phyloP scores from a whole-genome alignment of 23 red algal species.

The Chondrus crispus region DNA sequence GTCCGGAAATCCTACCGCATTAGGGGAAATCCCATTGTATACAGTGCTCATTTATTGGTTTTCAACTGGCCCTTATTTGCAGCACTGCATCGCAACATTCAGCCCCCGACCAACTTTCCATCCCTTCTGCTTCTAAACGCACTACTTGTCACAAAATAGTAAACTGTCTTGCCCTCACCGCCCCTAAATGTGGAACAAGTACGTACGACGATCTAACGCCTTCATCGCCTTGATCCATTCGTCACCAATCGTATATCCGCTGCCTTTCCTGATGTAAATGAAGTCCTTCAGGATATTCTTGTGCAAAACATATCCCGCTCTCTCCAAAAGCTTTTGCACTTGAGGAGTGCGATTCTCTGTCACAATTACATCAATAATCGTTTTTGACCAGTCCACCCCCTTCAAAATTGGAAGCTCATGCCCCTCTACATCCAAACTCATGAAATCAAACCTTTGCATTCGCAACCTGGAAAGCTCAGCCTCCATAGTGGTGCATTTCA shows the following conservation, averaged over 20 bases:
- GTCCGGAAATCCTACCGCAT: no score
- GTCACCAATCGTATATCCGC: slow-evolving; percentile 20
- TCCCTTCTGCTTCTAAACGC: no score
- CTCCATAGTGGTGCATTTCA: slow-evolving; percentile 46
- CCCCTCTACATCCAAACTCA: slow-evolving; percentile 66
- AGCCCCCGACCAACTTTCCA: no score
- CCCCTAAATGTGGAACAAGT: slow-evolving; percentile 2
- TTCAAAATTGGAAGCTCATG: slow-evolving; percentile 48
- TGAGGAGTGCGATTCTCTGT: slow-evolving; percentile 30
- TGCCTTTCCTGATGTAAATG: slow-evolving; percentile 43
- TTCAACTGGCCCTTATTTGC: no score
- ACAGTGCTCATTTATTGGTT: no score
- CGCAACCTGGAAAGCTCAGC: slow-evolving; percentile 14
- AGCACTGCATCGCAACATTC: no score
- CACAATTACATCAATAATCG: slow-evolving; percentile 56
- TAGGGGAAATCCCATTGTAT: no score
- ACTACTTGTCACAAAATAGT: no score
- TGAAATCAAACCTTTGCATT: slow-evolving; percentile 23
- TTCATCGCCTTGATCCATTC: slow-evolving; percentile 8
- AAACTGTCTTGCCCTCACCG: no score
- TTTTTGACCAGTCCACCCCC: slow-evolving; percentile 53
- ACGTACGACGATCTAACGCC: slow-evolving; percentile 1
- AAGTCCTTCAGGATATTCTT: slow-evolving; percentile 37
- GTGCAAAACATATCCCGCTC: slow-evolving; percentile 2
- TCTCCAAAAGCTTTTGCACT: slow-evolving; percentile 16